Percentiles rank a stretch among this genome's conserved stretches.
These are phyloP conservation scores for Camellia japonica DNA, from an alignment of 148 eudicot species.

Conservation along the genomic window DNA sequence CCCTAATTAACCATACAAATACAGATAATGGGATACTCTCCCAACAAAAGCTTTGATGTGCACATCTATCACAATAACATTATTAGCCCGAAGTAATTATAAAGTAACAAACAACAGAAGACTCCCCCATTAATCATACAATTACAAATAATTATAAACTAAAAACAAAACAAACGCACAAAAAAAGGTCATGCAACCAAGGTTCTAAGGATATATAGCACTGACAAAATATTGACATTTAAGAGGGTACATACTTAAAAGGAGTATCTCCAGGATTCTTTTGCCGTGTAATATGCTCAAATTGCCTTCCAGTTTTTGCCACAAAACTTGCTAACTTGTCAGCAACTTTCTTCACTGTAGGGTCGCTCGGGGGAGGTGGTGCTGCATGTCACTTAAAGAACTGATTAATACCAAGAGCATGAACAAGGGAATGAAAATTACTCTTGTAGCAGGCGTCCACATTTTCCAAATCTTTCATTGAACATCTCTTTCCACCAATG, in stretches of 20 bases:
- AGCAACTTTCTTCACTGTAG: conserved; percentile 94
- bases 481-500: conserved; percentile 74
- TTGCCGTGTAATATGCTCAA: conserved; percentile 88
- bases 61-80: not conserved
- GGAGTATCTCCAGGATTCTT: conserved; percentile 98
- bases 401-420: conserved; percentile 93
- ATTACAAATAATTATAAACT: not conserved
- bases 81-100: not conserved
- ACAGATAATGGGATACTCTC: not conserved
- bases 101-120: not conserved
- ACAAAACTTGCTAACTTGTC: conserved; percentile 96
- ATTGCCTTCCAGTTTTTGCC: conserved; percentile 91
- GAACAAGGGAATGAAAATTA: conserved; percentile 83
- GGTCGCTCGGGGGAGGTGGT: conserved; percentile 89
- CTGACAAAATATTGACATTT: not conserved
- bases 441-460: conserved; percentile 86
- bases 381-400: conserved; percentile 99
- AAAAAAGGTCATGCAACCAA: not conserved
- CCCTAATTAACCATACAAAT: not conserved
- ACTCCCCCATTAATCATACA: not conserved
- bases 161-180: not conserved
- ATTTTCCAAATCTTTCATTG: conserved; percentile 81
- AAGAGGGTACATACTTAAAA: conserved; percentile 59
- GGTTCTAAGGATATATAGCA: not conserved
- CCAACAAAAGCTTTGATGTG: not conserved